Evolutionary conservation across 164 flowering plant genomes (phyloP), one percentile per base, ranked within the genome.

Genomic region (Paratinospora sagittata): DNA sequence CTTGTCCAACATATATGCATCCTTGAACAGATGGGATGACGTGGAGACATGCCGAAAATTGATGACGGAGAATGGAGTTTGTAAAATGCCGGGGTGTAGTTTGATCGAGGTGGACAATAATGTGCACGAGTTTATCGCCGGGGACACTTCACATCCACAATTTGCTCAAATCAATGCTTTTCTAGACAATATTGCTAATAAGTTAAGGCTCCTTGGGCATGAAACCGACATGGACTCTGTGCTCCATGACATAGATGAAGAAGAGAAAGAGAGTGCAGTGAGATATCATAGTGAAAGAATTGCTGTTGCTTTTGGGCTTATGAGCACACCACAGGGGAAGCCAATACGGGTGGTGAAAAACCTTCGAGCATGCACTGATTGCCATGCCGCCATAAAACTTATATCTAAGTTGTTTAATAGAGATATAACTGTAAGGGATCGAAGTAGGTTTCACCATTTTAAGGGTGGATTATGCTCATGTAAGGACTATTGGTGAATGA

Each of bases 391-490:
- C 58, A 52, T 76, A 43, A 81, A 81, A 78, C 79, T 83, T 34
- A 75, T 79, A 60, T 74, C 84, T 3, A 70, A 71, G 65, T 27
- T 74, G 39, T 77, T 69, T 47, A 58, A 70, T 49, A 79, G 82
- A 64, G 79, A 76, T 27, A 77, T 81, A 24, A 77, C 77, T 67
- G 79, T 83, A 66, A 81, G 82, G 73, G 82, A 78, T 68, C 71
- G 78, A 26, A 81, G 72, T 43, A 68, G 86, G 66, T 83, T 83
- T 76, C 86, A 83, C 66, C 80, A 74, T 78, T 83, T 83, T 61
- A 58, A 61, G 37, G 67, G 77, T 64, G 86, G 82, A 21, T 63
- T 72, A 0, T 81, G 85, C 66, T 81, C 84, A 52, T 79, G 82
- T 70, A 79, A 68, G 60, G 84, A 79, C 66, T 81, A 83, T 66